A percentile compares a stretch with the other conserved stretches of the same genome.
phyloP scores from a whole-genome alignment of 2,329 filamentous ascomycete species.

The Calonectria pteridis region DNA sequence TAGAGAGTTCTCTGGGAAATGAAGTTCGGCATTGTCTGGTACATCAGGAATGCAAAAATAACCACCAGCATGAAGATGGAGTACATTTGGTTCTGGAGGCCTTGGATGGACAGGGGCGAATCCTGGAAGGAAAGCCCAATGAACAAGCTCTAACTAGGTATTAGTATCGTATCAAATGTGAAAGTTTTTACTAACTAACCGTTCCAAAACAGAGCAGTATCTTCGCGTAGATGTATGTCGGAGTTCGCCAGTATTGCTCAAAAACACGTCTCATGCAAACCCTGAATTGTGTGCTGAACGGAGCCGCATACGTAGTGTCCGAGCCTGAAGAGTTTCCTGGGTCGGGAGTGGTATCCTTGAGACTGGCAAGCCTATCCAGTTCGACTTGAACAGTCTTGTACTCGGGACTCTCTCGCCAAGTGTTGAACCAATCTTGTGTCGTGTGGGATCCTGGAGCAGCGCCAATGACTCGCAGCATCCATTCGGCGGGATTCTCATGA shows the following conservation, averaged over 20 bases:
- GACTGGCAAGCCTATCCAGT: slow-evolving; percentile 75
- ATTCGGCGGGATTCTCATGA: slow-evolving; percentile 80
- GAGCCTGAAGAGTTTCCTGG: slow-evolving; percentile 51
- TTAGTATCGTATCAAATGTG: neutral
- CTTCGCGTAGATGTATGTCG: slow-evolving; percentile 71
- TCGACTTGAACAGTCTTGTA: slow-evolving; percentile 67
- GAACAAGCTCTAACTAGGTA: slow-evolving; percentile 13
- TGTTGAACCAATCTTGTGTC: slow-evolving; percentile 72
- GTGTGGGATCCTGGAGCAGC: slow-evolving; percentile 59
- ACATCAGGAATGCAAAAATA: slow-evolving; percentile 69
- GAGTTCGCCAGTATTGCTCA: slow-evolving; percentile 50
- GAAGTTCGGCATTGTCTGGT: slow-evolving; percentile 77
- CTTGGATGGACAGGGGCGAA: slow-evolving; percentile 57
- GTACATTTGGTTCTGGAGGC: slow-evolving; percentile 78
- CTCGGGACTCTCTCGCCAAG: slow-evolving; percentile 71
- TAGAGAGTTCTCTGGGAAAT: slow-evolving; percentile 74
- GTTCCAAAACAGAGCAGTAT: slow-evolving; percentile 44
- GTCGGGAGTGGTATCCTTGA: neutral
- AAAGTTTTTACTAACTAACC: neutral
- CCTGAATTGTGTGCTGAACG: slow-evolving; percentile 42
- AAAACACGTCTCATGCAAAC: slow-evolving; percentile 50
- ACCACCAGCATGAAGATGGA: slow-evolving; percentile 75
- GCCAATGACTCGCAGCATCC: slow-evolving; percentile 74
- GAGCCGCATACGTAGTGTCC: slow-evolving; percentile 69
- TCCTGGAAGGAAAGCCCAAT: slow-evolving; percentile 28